Evolutionary conservation across 768 basidiomycete genomes (phyloP).

Genomic region (Leccinum sublutescens): DNA sequence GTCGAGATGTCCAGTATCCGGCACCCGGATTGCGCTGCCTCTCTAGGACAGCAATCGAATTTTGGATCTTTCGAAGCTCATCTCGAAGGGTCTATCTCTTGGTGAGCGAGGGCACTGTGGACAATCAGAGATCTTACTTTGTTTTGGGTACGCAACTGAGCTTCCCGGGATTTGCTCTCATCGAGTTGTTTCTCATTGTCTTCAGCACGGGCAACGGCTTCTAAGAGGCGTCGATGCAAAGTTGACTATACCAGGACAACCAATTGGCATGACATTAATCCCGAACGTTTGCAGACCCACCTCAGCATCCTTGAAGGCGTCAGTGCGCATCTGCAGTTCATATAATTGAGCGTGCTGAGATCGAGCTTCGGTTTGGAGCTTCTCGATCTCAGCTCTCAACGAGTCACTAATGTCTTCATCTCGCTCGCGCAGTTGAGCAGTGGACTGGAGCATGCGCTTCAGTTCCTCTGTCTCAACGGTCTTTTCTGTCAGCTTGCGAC

Average conservation of each 20-base stretch:
- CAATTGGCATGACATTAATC: not conserved
- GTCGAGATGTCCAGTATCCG: conserved; percentile 78
- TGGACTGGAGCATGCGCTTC: conserved; percentile 54
- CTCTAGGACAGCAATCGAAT: conserved; percentile 86
- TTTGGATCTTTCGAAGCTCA: conserved; percentile 93
- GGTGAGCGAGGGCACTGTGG: conserved; percentile 5
- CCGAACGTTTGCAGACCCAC: conserved; percentile 38
- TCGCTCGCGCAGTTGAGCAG: conserved; percentile 57
- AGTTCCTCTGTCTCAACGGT: conserved; percentile 74
- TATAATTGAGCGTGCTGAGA: conserved; percentile 50
- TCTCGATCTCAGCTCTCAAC: conserved; percentile 55
- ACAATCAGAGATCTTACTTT: conserved; percentile 53
- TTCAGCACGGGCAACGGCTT: conserved; percentile 47
- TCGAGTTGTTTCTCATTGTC: conserved; percentile 67
- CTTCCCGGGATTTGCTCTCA: conserved; percentile 68
- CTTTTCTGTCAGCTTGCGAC: conserved; percentile 76
- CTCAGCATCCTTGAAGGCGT: conserved; percentile 57
- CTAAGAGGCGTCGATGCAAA: conserved; percentile 46
- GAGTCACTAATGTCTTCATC: conserved; percentile 50
- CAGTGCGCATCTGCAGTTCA: conserved; percentile 53
- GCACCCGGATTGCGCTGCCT: conserved; percentile 90
- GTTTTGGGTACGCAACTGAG: conserved; percentile 69
- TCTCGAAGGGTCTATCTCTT: conserved; percentile 78
- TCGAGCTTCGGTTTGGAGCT: conserved; percentile 47
- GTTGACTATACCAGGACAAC: conserved; percentile 36